Percentiles rank a stretch among this genome's conserved stretches.
Evolutionary conservation across 257 asterid genomes (phyloP).

Genomic region (Scutellaria baicalensis): DNA sequence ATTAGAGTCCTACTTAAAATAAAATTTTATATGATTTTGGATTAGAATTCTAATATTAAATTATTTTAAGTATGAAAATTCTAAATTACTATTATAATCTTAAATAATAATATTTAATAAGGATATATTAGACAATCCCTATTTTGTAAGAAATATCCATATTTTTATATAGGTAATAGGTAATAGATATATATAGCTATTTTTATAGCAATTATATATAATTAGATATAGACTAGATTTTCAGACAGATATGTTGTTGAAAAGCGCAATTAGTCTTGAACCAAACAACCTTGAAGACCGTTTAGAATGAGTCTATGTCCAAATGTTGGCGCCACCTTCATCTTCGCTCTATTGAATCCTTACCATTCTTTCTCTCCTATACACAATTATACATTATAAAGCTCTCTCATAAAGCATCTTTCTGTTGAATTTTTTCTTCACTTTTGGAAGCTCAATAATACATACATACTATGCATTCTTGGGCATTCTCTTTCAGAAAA

Average conservation of each 20-base stretch:
- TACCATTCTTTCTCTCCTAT: conserved; percentile 18
- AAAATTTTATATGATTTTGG: too few relatives aligned
- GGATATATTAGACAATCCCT: too few relatives aligned
- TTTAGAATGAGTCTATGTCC: conserved; percentile 25
- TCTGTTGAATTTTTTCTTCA: neutral
- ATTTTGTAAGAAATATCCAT: too few relatives aligned
- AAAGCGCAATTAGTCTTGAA: neutral
- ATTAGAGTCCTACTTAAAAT: too few relatives aligned
- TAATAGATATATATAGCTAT: too few relatives aligned
- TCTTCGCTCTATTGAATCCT: conserved; percentile 26
- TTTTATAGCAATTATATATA: neutral
- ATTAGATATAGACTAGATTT: neutral
- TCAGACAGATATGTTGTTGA: neutral
- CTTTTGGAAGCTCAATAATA: neutral
- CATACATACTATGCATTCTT: conserved; percentile 47
- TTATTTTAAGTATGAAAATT: too few relatives aligned
- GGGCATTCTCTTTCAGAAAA: conserved; percentile 37
- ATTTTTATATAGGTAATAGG: too few relatives aligned
- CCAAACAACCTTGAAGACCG: conserved; percentile 29
- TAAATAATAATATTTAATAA: too few relatives aligned
- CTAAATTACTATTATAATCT: too few relatives aligned
- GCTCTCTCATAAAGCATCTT: conserved; percentile 1
- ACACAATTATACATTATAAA: conserved; percentile 1
- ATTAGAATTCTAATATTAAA: too few relatives aligned
- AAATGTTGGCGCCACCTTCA: conserved; percentile 19